These are phyloP conservation scores for Meira miltonrushii DNA, from an alignment of 1,284 basidiomycete species.

Conservation along the genomic window DNA sequence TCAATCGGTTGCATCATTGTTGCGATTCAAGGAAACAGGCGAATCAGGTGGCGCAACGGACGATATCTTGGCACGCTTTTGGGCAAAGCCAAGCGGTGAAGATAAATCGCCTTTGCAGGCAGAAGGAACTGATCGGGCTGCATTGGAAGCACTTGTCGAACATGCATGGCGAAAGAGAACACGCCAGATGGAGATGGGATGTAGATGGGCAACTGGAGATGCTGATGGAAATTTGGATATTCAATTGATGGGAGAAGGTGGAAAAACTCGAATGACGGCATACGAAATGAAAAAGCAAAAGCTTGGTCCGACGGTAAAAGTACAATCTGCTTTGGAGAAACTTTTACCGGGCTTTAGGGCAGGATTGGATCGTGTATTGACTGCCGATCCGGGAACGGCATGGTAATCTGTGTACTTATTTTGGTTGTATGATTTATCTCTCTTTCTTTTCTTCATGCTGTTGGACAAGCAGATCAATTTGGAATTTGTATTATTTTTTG, in stretches of 20 bases:
- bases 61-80: neutral
- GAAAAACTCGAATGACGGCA: slow-evolving; percentile 25
- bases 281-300: slow-evolving; percentile 19
- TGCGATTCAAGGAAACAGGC: slow-evolving; percentile 16
- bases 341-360: neutral
- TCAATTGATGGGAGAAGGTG: slow-evolving; percentile 40
- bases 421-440: too few species aligned
- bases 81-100: neutral
- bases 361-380: slow-evolving; percentile 1
- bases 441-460: too few species aligned
- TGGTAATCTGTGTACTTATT: too few species aligned
- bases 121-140: neutral
- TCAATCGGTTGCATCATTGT: slow-evolving; percentile 38
- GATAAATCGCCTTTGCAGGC: slow-evolving; percentile 2
- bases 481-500: too few species aligned
- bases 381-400: too few species aligned
- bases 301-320: neutral
- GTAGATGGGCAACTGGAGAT: slow-evolving; percentile 43
- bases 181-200: slow-evolving; percentile 8
- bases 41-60: neutral
- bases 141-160: neutral
- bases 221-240: slow-evolving; percentile 40
- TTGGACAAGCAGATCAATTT: too few species aligned
- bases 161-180: neutral
- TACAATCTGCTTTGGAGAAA: neutral